These are phyloP conservation scores for Auriscalpium vulgare DNA, from an alignment of 768 basidiomycete genomes.

Conservation along the genomic window DNA sequence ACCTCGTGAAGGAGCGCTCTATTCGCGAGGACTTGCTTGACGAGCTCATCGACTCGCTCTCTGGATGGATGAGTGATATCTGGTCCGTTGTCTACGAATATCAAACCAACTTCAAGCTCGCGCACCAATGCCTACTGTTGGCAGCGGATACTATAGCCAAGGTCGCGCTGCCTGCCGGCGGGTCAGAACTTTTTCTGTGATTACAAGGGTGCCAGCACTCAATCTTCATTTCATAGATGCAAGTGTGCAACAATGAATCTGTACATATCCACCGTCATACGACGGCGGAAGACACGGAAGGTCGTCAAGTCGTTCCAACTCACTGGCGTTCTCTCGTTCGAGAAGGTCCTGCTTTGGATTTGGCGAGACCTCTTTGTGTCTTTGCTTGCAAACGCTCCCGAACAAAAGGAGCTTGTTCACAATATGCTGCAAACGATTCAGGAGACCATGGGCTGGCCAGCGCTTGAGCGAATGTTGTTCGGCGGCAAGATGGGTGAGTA, in stretches of 20 bases:
- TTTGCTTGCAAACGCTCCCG: slow-evolving; percentile 34
- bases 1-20: slow-evolving; percentile 45
- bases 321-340: slow-evolving; percentile 38
- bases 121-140: slow-evolving; percentile 51
- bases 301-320: slow-evolving; percentile 42
- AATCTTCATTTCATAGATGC: slow-evolving; percentile 32
- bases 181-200: slow-evolving; percentile 18
- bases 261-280: slow-evolving; percentile 39
- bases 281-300: slow-evolving; percentile 30
- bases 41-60: slow-evolving; percentile 48
- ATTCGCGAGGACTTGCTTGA: slow-evolving; percentile 45
- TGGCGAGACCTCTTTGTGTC: slow-evolving; percentile 64
- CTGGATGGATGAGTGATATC: slow-evolving; percentile 54
- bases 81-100: slow-evolving; percentile 59
- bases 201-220: background rate
- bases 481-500: slow-evolving; percentile 42
- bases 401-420: slow-evolving; percentile 28
- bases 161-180: slow-evolving; percentile 32
- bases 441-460: slow-evolving; percentile 37
- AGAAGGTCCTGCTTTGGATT: slow-evolving; percentile 47
- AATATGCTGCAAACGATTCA: slow-evolving; percentile 58
- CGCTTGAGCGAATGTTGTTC: slow-evolving; percentile 43
- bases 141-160: slow-evolving; percentile 38
- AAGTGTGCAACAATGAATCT: slow-evolving; percentile 42
- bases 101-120: slow-evolving; percentile 38